Percentiles rank a stretch among this genome's conserved stretches.
phyloP scores from a whole-genome alignment of 2,329 filamentous ascomycete species.

The Sclerotiophoma versabilis region DNA sequence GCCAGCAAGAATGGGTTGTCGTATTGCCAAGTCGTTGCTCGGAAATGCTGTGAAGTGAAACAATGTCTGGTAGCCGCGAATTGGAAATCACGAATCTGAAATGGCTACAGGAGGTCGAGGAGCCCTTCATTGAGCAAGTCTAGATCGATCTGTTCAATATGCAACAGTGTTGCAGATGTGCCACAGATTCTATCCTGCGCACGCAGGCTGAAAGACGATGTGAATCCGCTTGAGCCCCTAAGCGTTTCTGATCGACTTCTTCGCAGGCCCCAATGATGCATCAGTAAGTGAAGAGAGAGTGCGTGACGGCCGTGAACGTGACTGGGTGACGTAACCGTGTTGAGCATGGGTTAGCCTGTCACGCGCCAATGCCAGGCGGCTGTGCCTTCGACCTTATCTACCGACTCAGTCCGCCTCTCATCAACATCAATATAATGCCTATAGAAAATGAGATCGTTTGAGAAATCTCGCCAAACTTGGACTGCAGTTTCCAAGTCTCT shows the following conservation, averaged over 20 bases:
- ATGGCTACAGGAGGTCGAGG: not conserved
- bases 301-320: constrained; percentile 7
- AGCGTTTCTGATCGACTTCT: not conserved
- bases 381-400: constrained; percentile 17
- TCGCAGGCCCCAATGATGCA: not conserved
- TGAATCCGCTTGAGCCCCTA: too few species aligned
- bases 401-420: constrained; percentile 17
- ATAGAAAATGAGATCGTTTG: constrained; percentile 29
- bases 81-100: not conserved
- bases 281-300: not conserved
- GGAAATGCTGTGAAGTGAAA: not conserved
- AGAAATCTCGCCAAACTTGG: constrained; percentile 21
- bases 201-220: too few species aligned
- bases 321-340: constrained; percentile 13
- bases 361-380: constrained; percentile 11
- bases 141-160: too few species aligned
- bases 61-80: not conserved
- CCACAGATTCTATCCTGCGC: not conserved
- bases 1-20: not conserved
- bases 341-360: constrained; percentile 8
- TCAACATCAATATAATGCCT: constrained; percentile 22
- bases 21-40: not conserved
- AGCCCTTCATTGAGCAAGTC: not conserved
- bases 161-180: too few species aligned
- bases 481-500: constrained; percentile 20